A percentile compares a stretch with the other conserved stretches of the same genome.
Conservation (phyloP, 2,329 filamentous ascomycete species). For the Cladobotryum mycophilum region DNA sequence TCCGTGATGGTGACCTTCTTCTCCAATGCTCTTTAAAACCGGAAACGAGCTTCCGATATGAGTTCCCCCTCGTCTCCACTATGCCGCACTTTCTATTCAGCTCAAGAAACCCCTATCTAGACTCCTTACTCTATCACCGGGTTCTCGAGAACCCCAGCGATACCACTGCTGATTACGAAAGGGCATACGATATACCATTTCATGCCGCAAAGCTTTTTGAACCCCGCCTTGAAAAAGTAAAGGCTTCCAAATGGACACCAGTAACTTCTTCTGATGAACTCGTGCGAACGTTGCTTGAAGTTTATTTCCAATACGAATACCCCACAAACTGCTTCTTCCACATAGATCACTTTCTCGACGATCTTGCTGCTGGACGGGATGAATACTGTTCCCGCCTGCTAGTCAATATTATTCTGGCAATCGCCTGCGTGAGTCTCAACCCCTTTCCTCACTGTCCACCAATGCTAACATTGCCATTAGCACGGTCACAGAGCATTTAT, state of each 20-base stretch:
- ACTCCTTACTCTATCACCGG: conserved; percentile 14
- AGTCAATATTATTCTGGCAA: conserved; percentile 11
- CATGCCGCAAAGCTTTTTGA: conserved; percentile 20
- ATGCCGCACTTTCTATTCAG: conserved; percentile 22
- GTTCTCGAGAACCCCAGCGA: no score
- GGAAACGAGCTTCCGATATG: conserved; percentile 28
- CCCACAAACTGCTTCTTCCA: conserved; percentile 11
- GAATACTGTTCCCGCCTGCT: conserved; percentile 13
- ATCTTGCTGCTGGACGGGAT: conserved; percentile 4
- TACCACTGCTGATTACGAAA: no score
- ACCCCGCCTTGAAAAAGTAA: conserved; percentile 19
- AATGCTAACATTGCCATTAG: no score
- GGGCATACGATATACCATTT: conserved; percentile 12
- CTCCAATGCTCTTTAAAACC: conserved; percentile 28
- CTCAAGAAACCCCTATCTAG: conserved; percentile 17
- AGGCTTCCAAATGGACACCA: conserved; percentile 13
- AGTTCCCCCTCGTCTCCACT: conserved; percentile 27
- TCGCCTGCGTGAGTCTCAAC: conserved; percentile 6
- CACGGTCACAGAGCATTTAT: background rate
- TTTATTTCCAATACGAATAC: conserved; percentile 15
- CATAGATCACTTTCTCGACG: conserved; percentile 16
- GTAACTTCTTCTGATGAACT: conserved; percentile 12
- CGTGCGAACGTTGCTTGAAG: conserved; percentile 10
- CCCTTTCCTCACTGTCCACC: no score
- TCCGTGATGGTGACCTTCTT: conserved; percentile 29